A percentile compares a stretch with the other conserved stretches of the same genome.
Evolutionary conservation across 352 stramenopile species (phyloP).

Genomic region (Phytophthora pisi): DNA sequence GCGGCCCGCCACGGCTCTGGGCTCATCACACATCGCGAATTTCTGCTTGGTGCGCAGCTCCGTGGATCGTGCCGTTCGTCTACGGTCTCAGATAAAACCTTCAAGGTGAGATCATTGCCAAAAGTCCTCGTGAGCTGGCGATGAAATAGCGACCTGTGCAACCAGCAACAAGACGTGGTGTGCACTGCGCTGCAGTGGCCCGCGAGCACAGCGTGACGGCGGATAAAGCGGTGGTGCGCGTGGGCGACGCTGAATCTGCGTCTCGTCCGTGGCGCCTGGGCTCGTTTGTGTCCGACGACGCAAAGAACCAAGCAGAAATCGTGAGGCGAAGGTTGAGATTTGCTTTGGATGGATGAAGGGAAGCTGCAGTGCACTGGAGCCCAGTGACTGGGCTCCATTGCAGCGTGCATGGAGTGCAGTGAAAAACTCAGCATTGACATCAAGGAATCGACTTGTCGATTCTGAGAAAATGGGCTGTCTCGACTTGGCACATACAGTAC

Average conservation of each 20-base stretch:
- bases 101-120: neutral
- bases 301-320: constrained; percentile 34
- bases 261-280: constrained; percentile 6
- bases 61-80: neutral
- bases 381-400: too few relatives aligned
- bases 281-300: constrained; percentile 25
- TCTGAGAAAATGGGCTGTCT: too few relatives aligned
- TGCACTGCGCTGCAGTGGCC: neutral
- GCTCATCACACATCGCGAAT: constrained; percentile 12
- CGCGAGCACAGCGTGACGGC: too few relatives aligned
- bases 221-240: neutral
- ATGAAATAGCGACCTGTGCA: neutral
- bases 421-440: too few relatives aligned
- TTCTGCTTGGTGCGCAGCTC: constrained; percentile 22
- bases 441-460: too few relatives aligned
- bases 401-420: too few relatives aligned
- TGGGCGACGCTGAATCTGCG: constrained; percentile 5
- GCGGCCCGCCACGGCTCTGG: constrained; percentile 24
- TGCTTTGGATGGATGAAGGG: constrained; percentile 3
- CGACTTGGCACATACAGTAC: too few relatives aligned
- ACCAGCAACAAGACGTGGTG: neutral
- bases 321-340: constrained; percentile 7
- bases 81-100: neutral
- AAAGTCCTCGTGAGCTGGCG: neutral
- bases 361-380: neutral